Percentiles rank a stretch among this genome's conserved stretches.
These are phyloP conservation scores for Neurospora pannonica DNA, from an alignment of 495 filamentous ascomycete species.

Conservation along the genomic window DNA sequence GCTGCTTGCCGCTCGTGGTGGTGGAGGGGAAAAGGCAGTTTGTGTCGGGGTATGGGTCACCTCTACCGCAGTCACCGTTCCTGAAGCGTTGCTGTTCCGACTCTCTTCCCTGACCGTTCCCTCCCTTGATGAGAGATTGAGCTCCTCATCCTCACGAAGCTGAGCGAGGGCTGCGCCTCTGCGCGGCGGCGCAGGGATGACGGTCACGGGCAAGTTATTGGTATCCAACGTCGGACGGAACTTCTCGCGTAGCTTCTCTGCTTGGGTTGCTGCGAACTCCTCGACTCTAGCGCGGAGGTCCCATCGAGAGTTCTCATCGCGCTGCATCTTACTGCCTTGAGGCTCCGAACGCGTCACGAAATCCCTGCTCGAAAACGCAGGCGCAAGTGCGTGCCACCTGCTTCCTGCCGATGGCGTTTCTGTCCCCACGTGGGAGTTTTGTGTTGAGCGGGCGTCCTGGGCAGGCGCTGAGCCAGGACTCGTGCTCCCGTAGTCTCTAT, in stretches of 20 bases:
- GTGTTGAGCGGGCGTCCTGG: conserved; percentile 7
- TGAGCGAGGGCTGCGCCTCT: conserved; percentile 36
- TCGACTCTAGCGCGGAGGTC: conserved; percentile 35
- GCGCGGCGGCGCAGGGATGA: conserved; percentile 39
- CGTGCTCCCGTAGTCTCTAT: conserved; percentile 14
- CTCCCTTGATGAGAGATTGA: conserved; percentile 2
- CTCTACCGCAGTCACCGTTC: not conserved
- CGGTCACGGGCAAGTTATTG: conserved; percentile 37
- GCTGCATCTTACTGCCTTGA: not conserved
- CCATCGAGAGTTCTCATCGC: conserved; percentile 20
- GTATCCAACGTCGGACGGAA: conserved; percentile 39
- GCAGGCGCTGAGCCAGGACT: conserved; percentile 5
- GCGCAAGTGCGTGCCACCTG: conserved; percentile 21
- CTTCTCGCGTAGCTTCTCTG: conserved; percentile 34
- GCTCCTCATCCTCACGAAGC: conserved; percentile 33
- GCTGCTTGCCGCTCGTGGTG: not conserved
- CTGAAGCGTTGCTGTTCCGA: conserved; percentile 6
- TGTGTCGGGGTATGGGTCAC: not conserved
- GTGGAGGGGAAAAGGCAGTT: not conserved
- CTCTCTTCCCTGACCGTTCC: not conserved
- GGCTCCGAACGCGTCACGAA: conserved; percentile 13
- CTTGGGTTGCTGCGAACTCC: conserved; percentile 38
- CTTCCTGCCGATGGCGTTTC: conserved; percentile 2
- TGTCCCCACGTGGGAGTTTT: not conserved
- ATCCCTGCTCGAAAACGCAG: conserved; percentile 9